Conservation (phyloP, 1,284 basidiomycete species). For the Cutaneotrichosporon sp. region DNA sequence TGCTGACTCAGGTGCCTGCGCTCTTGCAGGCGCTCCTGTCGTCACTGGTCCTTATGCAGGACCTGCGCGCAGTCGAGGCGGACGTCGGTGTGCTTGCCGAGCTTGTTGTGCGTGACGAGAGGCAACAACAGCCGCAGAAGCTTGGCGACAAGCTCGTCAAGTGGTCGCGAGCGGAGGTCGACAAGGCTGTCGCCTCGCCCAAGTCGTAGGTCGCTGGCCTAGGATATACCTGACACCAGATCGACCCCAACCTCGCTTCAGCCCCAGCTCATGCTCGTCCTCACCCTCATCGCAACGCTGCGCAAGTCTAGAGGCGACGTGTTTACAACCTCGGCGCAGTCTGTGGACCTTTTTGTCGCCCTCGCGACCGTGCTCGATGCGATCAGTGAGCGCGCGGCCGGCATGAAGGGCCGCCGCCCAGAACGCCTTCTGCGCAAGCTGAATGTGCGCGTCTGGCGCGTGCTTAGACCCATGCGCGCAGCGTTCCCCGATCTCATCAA, state of each 20-base stretch:
- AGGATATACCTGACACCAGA: constrained; percentile 15
- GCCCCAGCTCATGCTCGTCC: constrained; percentile 40
- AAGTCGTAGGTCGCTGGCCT: constrained; percentile 15
- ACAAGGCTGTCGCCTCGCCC: constrained; percentile 31
- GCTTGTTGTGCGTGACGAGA: constrained; percentile 43
- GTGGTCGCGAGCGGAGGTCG: constrained; percentile 42
- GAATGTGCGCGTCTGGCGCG: constrained; percentile 42
- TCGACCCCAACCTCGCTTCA: constrained; percentile 33
- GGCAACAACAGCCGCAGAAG: constrained; percentile 29
- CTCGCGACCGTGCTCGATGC: constrained; percentile 45
- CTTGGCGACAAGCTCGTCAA: constrained; percentile 50
- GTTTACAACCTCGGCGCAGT: constrained; percentile 34
- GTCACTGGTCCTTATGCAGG: constrained; percentile 29
- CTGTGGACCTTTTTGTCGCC: constrained; percentile 38
- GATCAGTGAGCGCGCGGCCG: constrained; percentile 28
- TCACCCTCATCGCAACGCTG: constrained; percentile 38
- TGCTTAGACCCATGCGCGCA: constrained; percentile 35
- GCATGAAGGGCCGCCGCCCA: constrained; percentile 7
- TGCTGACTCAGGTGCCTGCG: constrained; percentile 10
- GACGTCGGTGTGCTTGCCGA: constrained; percentile 36
- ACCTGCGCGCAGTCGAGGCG: constrained; percentile 35
- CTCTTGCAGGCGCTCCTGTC: constrained; percentile 26
- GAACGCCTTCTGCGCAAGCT: constrained; percentile 38
- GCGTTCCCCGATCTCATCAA: constrained; percentile 38
- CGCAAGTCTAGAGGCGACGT: constrained; percentile 27